These are phyloP conservation scores for Medicago lupulina DNA, from an alignment of 306 rosid genomes.

Conservation along the genomic window DNA sequence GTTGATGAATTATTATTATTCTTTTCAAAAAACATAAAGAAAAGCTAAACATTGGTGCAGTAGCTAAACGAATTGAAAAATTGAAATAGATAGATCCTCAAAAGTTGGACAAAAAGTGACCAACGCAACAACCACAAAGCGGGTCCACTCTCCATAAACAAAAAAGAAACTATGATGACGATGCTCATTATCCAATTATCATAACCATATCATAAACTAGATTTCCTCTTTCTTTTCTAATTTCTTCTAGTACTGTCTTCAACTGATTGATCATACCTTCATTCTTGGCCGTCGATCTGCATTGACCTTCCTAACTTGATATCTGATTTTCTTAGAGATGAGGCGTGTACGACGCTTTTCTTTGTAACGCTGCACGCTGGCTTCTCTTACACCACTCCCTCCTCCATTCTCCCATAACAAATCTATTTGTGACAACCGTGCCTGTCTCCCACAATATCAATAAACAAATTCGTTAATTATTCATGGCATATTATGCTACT, in stretches of 20 bases:
- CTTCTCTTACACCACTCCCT: constrained; percentile 60
- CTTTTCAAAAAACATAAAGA: neutral
- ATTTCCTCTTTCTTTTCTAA: constrained; percentile 14
- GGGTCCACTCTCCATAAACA: constrained; percentile 51
- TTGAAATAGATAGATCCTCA: constrained; percentile 46
- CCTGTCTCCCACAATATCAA: constrained; percentile 51
- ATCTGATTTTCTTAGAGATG: constrained; percentile 82
- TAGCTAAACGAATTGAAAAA: constrained; percentile 15
- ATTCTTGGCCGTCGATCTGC: constrained; percentile 92
- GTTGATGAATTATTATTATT: constrained; percentile 6
- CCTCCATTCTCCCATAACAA: constrained; percentile 66
- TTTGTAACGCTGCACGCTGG: constrained; percentile 76
- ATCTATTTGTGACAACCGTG: constrained; percentile 72
- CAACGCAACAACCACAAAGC: neutral
- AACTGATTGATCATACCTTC: constrained; percentile 62
- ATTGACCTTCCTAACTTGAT: constrained; percentile 84
- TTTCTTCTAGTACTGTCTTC: constrained; percentile 25
- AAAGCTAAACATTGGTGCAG: constrained; percentile 22
- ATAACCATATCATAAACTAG: constrained; percentile 25
- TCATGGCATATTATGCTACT: constrained; percentile 15
- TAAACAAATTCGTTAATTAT: constrained; percentile 6
- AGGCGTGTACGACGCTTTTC: constrained; percentile 84
- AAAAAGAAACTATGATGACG: constrained; percentile 17
- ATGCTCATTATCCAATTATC: constrained; percentile 41
- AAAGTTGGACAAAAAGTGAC: constrained; percentile 47